phyloP scores from a whole-genome alignment of 106 monocot genomes.

The Platanthera guangdongensis region DNA sequence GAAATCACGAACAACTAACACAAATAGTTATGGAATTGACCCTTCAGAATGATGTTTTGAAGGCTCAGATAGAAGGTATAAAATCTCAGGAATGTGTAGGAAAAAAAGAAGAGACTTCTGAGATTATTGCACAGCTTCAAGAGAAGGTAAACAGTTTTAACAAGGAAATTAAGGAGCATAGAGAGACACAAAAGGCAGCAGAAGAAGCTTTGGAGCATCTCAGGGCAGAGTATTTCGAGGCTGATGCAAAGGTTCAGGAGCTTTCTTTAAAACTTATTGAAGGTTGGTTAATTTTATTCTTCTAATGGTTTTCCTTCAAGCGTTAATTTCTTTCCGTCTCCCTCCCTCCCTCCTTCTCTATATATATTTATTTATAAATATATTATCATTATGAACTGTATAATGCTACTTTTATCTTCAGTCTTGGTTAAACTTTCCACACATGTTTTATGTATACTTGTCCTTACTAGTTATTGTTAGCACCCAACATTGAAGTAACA shows the following conservation, averaged over 20 bases:
- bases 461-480: too few relatives aligned
- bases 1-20: constrained; percentile 23
- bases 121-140: constrained; percentile 26
- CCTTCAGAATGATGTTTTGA: constrained; percentile 65
- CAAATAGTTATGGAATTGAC: constrained; percentile 38
- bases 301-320: neutral
- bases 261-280: constrained; percentile 60
- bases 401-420: neutral
- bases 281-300: constrained; percentile 38
- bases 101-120: constrained; percentile 18
- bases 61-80: constrained; percentile 33
- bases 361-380: too few relatives aligned
- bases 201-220: constrained; percentile 84
- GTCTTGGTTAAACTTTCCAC: neutral
- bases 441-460: neutral
- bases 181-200: constrained; percentile 80
- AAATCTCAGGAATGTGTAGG: constrained; percentile 12
- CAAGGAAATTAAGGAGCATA: constrained; percentile 56
- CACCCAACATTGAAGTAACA: too few relatives aligned
- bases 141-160: constrained; percentile 50
- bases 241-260: constrained; percentile 64
- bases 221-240: constrained; percentile 44
- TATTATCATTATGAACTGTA: neutral
- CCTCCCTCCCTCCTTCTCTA: too few relatives aligned
- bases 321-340: neutral